A percentile compares a stretch with the other conserved stretches of the same genome.
Conservation (phyloP, 805 yeast species). For the Candida schatavii region DNA sequence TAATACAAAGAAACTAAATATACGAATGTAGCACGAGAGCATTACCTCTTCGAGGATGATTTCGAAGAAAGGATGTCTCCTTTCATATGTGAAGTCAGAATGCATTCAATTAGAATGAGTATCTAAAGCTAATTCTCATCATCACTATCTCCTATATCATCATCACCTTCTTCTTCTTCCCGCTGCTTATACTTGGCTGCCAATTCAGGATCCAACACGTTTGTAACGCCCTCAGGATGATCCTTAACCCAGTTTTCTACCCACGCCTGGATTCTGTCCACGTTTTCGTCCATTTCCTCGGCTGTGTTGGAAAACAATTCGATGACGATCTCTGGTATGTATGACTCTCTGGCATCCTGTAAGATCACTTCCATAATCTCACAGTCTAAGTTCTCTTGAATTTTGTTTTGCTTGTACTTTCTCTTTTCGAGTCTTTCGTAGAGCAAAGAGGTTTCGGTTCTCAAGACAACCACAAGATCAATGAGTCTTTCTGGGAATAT, state of each 20-base stretch:
- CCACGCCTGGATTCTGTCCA: conserved; percentile 76
- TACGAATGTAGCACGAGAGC: background rate
- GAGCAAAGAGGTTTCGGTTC: conserved; percentile 69
- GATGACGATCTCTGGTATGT: conserved; percentile 76
- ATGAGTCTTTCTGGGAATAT: conserved; percentile 89
- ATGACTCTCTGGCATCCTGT: conserved; percentile 83
- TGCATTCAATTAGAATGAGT: too few relatives aligned
- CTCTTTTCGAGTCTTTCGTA: conserved; percentile 75
- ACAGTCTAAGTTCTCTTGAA: conserved; percentile 90
- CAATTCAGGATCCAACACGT: conserved; percentile 21
- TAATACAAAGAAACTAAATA: too few relatives aligned
- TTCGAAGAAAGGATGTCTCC: too few relatives aligned
- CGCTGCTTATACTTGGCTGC: conserved; percentile 12
- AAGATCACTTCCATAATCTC: conserved; percentile 93
- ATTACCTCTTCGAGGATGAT: too few relatives aligned
- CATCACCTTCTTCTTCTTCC: conserved; percentile 12
- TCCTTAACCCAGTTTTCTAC: conserved; percentile 68
- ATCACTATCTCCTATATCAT: conserved; percentile 6
- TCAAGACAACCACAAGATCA: conserved; percentile 86
- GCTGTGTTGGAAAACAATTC: conserved; percentile 70
- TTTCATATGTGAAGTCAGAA: too few relatives aligned
- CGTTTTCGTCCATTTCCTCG: conserved; percentile 80
- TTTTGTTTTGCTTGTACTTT: conserved; percentile 75
- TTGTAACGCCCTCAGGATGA: conserved; percentile 33
- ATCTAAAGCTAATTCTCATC: too few relatives aligned